Percentiles rank a stretch among this genome's conserved stretches.
Conservation (phyloP, 73 alveolate species). For the Stentor roeselii region DNA sequence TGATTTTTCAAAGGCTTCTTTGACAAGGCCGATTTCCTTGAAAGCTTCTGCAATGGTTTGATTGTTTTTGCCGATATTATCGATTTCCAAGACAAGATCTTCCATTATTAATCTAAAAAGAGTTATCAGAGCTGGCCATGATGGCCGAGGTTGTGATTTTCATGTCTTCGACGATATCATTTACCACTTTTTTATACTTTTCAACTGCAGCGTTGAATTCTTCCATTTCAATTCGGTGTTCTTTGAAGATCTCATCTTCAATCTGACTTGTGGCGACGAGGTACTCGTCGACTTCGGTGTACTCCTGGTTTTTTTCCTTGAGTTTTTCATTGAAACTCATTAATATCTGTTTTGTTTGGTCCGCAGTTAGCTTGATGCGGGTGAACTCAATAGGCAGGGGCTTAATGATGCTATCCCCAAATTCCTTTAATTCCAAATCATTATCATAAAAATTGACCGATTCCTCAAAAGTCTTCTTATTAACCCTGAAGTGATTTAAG, state of each 20-base stretch:
- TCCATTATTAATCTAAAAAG: conserved; percentile 1
- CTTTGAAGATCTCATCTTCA: conserved; percentile 4
- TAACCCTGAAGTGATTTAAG: not conserved
- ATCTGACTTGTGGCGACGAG: not conserved
- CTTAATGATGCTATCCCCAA: not conserved
- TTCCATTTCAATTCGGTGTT: not conserved
- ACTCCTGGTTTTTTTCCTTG: not conserved
- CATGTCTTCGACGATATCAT: not conserved
- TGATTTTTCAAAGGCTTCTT: not conserved
- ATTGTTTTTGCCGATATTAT: too few species aligned
- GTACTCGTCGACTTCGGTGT: conserved; percentile 4
- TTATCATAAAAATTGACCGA: conserved; percentile 2
- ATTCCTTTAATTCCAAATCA: not conserved
- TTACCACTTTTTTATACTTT: not conserved
- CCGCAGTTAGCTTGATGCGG: not conserved
- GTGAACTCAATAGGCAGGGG: not conserved
- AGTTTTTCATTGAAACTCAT: not conserved
- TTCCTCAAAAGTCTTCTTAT: not conserved
- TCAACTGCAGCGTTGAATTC: not conserved
- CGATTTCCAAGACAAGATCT: not conserved
- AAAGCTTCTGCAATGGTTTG: not conserved
- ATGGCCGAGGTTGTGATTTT: not conserved
- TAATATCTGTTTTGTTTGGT: not conserved
- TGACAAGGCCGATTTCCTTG: not conserved
- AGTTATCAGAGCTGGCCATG: not conserved